Percentiles rank a stretch among this genome's conserved stretches.
Conservation (phyloP, 2,329 filamentous ascomycete species). For the Ophiostoma novo-ulmi region DNA sequence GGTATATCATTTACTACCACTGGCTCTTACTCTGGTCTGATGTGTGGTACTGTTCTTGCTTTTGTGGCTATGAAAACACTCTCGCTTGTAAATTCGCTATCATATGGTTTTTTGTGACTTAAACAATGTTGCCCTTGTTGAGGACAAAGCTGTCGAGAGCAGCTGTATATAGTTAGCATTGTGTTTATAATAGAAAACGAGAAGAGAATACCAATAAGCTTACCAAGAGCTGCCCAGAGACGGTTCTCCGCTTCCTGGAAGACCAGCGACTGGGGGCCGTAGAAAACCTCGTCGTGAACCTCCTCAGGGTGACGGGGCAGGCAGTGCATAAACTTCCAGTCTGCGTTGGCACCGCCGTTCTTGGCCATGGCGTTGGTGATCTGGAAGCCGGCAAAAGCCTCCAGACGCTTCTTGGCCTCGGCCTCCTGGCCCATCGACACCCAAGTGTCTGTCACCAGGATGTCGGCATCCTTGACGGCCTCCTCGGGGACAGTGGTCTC, state of each 20-base stretch:
- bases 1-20: neutral
- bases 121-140: constrained; percentile 76
- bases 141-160: constrained; percentile 84
- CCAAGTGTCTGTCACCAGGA: constrained; percentile 96
- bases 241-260: constrained; percentile 95
- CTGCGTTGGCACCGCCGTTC: constrained; percentile 76
- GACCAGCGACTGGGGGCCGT: constrained; percentile 76
- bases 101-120: constrained; percentile 17
- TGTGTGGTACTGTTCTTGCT: neutral
- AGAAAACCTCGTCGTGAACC: constrained; percentile 92
- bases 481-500: constrained; percentile 81
- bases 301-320: constrained; percentile 88
- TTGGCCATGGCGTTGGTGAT: constrained; percentile 81
- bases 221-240: constrained; percentile 79
- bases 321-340: constrained; percentile 99
- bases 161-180: constrained; percentile 40
- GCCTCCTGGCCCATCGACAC: constrained; percentile 96
- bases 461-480: constrained; percentile 76
- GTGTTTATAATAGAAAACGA: neutral
- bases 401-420: constrained; percentile 69
- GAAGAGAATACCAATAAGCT: constrained; percentile 34
- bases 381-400: constrained; percentile 84
- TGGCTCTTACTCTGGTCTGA: neutral
- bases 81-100: neutral
- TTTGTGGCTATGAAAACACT: neutral